phyloP scores from a whole-genome alignment of 1,139 yeast genomes.

The Geotrichum phurueaensis region DNA sequence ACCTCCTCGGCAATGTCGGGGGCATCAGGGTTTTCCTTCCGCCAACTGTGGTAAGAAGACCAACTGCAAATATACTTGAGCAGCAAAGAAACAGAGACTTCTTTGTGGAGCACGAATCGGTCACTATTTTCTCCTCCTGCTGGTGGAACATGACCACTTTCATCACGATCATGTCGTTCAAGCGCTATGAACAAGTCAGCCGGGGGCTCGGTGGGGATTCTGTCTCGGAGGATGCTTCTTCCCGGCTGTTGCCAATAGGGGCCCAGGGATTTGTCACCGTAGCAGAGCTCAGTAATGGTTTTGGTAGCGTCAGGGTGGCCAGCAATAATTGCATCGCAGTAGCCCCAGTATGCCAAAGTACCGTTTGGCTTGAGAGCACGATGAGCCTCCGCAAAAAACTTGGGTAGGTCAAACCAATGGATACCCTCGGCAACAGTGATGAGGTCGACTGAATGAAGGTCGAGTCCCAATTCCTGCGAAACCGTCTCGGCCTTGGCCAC shows the following conservation, averaged over 20 bases:
- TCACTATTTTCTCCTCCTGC: background rate
- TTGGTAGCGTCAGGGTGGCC: slow-evolving; percentile 42
- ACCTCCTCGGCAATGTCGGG: slow-evolving; percentile 36
- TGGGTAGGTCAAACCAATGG: slow-evolving; percentile 65
- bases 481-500: background rate
- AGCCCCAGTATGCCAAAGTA: slow-evolving; percentile 73
- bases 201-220: slow-evolving; percentile 42
- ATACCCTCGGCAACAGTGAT: slow-evolving; percentile 72
- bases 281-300: slow-evolving; percentile 39
- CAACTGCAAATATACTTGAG: slow-evolving; percentile 34
- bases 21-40: slow-evolving; percentile 34
- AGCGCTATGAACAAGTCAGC: slow-evolving; percentile 40
- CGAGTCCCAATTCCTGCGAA: slow-evolving; percentile 10
- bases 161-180: slow-evolving; percentile 28
- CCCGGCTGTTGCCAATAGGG: slow-evolving; percentile 77
- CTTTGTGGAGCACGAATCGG: slow-evolving; percentile 4
- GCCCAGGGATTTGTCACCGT: slow-evolving; percentile 51
- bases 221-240: slow-evolving; percentile 42
- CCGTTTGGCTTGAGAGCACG: slow-evolving; percentile 53
- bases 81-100: slow-evolving; percentile 39
- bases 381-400: slow-evolving; percentile 47
- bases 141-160: slow-evolving; percentile 26
- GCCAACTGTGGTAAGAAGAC: slow-evolving; percentile 68
- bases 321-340: slow-evolving; percentile 54
- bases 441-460: slow-evolving; percentile 44